phyloP scores from a whole-genome alignment of 2,329 filamentous ascomycete genomes.

The Erysiphe pulchra region DNA sequence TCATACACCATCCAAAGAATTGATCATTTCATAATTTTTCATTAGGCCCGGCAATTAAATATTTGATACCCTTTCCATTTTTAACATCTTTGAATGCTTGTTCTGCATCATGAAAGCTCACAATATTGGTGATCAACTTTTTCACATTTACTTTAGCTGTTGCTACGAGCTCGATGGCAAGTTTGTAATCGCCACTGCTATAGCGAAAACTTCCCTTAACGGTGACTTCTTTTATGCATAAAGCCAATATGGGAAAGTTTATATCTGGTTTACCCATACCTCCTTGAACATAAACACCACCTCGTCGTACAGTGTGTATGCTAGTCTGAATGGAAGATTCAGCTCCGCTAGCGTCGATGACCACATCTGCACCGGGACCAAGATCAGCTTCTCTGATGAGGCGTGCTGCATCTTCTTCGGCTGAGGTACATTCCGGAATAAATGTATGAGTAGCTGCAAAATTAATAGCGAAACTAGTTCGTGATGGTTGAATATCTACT shows the following conservation, averaged over 20 bases:
- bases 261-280: conserved; percentile 81
- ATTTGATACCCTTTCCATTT: conserved; percentile 52
- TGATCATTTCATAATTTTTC: conserved; percentile 4
- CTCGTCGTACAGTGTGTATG: conserved; percentile 42
- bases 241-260: conserved; percentile 71
- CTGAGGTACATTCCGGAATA: conserved; percentile 30
- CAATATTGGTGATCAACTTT: conserved; percentile 51
- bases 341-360: conserved; percentile 59
- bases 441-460: conserved; percentile 53
- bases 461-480: conserved; percentile 51
- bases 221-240: conserved; percentile 75
- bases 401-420: conserved; percentile 48
- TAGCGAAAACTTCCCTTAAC: conserved; percentile 79
- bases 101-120: conserved; percentile 62
- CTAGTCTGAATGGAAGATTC: conserved; percentile 54
- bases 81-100: conserved; percentile 71
- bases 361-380: conserved; percentile 42
- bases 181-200: conserved; percentile 60
- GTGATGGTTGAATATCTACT: conserved; percentile 61
- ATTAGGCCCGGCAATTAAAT: conserved; percentile 39
- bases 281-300: conserved; percentile 59
- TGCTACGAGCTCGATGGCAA: conserved; percentile 47
- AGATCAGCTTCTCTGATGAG: conserved; percentile 39
- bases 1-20: too few relatives aligned
- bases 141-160: conserved; percentile 55